Evolutionary conservation across 495 filamentous ascomycete species (phyloP).

Genomic region (Neurospora sp.): DNA sequence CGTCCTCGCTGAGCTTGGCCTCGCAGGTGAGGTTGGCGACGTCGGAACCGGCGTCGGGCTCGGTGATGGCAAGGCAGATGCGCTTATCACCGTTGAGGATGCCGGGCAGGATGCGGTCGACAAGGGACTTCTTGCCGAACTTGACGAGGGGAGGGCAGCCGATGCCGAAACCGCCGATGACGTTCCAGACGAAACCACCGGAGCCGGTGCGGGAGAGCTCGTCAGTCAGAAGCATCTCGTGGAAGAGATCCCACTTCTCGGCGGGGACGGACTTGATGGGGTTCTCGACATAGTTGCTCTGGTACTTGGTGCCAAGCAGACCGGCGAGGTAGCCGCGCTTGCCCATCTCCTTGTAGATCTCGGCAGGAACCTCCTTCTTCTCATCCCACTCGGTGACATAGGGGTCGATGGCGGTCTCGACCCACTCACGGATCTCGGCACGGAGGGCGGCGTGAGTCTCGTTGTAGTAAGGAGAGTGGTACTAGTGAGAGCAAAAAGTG

Average conservation of each 20-base stretch:
- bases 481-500: slow-evolving; percentile 39
- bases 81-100: slow-evolving; percentile 89
- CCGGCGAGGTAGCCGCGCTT: slow-evolving; percentile 87
- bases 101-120: slow-evolving; percentile 65
- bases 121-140: slow-evolving; percentile 81
- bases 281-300: slow-evolving; percentile 58
- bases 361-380: slow-evolving; percentile 72
- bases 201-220: slow-evolving; percentile 82
- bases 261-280: slow-evolving; percentile 64
- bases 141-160: slow-evolving; percentile 86
- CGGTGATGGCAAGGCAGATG: slow-evolving; percentile 61
- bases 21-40: slow-evolving; percentile 93
- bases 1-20: slow-evolving; percentile 84
- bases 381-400: slow-evolving; percentile 95
- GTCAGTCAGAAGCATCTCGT: slow-evolving; percentile 90
- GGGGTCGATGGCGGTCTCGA: slow-evolving; percentile 82
- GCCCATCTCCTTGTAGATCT: slow-evolving; percentile 93
- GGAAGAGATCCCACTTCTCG: slow-evolving; percentile 96
- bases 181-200: slow-evolving; percentile 96
- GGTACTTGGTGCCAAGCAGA: slow-evolving; percentile 74
- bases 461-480: slow-evolving; percentile 94
- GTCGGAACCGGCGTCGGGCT: slow-evolving; percentile 55
- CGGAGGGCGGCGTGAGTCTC: slow-evolving; percentile 84
- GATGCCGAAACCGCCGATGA: slow-evolving; percentile 91
- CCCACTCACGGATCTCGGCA: slow-evolving; percentile 83